These are phyloP conservation scores for Endothia cerciana DNA, from an alignment of 2,329 filamentous ascomycete species.

Conservation along the genomic window DNA sequence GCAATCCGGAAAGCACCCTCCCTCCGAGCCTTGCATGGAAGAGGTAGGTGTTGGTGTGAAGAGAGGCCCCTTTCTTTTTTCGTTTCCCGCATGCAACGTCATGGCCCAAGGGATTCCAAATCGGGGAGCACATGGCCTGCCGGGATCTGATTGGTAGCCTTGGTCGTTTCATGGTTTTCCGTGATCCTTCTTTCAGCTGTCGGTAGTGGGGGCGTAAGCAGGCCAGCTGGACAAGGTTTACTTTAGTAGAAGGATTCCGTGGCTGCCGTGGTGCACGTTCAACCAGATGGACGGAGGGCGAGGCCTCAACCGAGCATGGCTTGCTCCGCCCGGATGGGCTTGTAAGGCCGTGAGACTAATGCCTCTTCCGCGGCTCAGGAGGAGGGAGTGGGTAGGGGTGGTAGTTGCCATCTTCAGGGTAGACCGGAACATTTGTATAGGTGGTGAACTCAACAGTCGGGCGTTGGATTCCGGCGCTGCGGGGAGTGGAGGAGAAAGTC, in stretches of 20 bases:
- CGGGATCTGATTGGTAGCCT: conserved; percentile 3
- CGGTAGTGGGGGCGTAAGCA: conserved; percentile 13
- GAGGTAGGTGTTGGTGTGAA: conserved; percentile 4
- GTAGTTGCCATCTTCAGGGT: conserved; percentile 25
- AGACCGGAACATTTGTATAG: neutral
- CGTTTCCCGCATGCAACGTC: conserved; percentile 20
- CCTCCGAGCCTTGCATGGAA: conserved; percentile 12
- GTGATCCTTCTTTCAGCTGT: conserved; percentile 9
- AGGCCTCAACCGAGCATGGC: neutral
- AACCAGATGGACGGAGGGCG: neutral
- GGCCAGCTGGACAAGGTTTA: conserved; percentile 5
- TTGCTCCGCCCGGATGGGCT: neutral
- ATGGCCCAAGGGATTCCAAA: neutral
- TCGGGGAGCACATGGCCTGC: conserved; percentile 1
- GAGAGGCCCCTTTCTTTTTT: conserved; percentile 1
- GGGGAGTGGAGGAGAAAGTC: conserved; percentile 22
- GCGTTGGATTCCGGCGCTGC: conserved; percentile 24
- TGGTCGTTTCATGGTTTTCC: neutral
- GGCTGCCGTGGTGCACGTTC: conserved; percentile 8
- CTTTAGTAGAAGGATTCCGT: conserved; percentile 19
- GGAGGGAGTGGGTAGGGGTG: conserved; percentile 23
- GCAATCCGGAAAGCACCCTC: neutral
- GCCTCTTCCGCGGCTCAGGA: conserved; percentile 8
- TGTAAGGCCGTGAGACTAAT: neutral
- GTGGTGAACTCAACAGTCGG: conserved; percentile 21